phyloP scores from a whole-genome alignment of 2,329 filamentous ascomycete genomes.

The Plectosphaerella plurivora region DNA sequence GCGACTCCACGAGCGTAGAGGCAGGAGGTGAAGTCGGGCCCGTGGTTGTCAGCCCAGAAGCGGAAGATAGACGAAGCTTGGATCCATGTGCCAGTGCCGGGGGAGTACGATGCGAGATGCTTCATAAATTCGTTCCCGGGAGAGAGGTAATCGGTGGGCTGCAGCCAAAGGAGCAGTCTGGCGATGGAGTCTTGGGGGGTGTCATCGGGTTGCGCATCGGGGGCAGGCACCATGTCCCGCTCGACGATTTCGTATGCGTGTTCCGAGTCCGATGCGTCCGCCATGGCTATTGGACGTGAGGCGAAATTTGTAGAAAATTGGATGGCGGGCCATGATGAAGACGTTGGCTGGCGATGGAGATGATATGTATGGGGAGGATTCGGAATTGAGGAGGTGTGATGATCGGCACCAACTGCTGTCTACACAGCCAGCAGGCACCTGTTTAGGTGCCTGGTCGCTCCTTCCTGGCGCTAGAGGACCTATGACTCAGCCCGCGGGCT shows the following conservation, averaged over 20 bases:
- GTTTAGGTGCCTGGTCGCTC: no score
- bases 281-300: not conserved
- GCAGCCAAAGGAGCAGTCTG: conserved; percentile 22
- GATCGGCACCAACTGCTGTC: no score
- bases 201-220: not conserved
- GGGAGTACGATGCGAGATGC: conserved; percentile 15
- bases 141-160: conserved; percentile 19
- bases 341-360: no score
- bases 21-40: not conserved
- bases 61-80: not conserved
- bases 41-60: not conserved
- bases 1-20: conserved; percentile 7
- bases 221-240: not conserved
- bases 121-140: conserved; percentile 20
- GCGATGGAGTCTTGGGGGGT: not conserved
- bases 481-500: no score
- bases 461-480: no score
- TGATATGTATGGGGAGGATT: no score
- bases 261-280: not conserved
- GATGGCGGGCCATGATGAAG: no score
- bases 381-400: no score
- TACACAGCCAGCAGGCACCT: no score
- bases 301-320: no score
- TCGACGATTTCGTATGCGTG: not conserved
- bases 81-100: conserved; percentile 16